These are phyloP conservation scores for Acidomyces sp. DNA, from an alignment of 495 filamentous ascomycete genomes.

Conservation along the genomic window DNA sequence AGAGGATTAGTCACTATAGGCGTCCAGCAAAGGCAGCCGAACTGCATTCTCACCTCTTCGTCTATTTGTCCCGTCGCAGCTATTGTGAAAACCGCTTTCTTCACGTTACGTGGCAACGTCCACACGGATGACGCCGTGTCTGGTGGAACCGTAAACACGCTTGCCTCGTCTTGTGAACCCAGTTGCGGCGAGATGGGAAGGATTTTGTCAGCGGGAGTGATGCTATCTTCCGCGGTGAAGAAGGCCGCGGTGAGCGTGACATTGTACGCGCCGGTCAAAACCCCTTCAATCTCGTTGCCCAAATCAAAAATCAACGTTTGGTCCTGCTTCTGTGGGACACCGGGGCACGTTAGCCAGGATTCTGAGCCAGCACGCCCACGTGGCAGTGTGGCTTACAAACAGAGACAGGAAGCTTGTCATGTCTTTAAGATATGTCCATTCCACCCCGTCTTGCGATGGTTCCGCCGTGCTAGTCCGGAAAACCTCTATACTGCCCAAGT, in stretches of 20 bases:
- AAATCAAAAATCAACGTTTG: conserved; percentile 79
- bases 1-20: too few species aligned
- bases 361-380: too few species aligned
- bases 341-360: too few species aligned
- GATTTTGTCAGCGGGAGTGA: conserved; percentile 49
- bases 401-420: too few species aligned
- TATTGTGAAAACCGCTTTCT: conserved; percentile 61
- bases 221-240: conserved; percentile 41
- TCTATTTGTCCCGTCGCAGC: conserved; percentile 62
- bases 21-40: too few species aligned
- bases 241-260: conserved; percentile 70
- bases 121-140: conserved; percentile 50
- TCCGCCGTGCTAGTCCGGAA: conserved; percentile 82
- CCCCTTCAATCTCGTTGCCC: conserved; percentile 59
- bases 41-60: conserved; percentile 46
- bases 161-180: conserved; percentile 40
- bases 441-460: conserved; percentile 56
- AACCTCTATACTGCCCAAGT: conserved; percentile 66
- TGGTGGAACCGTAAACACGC: conserved; percentile 56
- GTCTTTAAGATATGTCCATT: conserved; percentile 64
- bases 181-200: conserved; percentile 60
- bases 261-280: conserved; percentile 69
- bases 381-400: too few species aligned
- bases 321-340: conserved; percentile 45
- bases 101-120: conserved; percentile 45